Evolutionary conservation across 306 rosid genomes (phyloP).

Genomic region (Vachellia collinsii): DNA sequence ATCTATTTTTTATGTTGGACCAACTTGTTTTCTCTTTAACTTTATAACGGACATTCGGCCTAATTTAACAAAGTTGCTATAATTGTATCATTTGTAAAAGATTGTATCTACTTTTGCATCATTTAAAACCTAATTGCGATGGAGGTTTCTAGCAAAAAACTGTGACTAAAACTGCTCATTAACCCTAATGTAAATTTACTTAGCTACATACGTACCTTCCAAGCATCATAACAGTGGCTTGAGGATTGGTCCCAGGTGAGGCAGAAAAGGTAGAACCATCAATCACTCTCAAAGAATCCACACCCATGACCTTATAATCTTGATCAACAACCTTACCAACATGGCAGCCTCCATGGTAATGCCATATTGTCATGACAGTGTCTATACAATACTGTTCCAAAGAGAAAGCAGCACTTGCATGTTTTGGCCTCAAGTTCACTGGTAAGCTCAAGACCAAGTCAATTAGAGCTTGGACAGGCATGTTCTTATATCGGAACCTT

Average conservation of each 20-base stretch:
- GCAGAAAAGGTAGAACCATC: not conserved
- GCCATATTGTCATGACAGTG: not conserved
- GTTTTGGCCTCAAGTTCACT: not conserved
- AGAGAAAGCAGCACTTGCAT: not conserved
- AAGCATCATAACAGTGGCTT: constrained; percentile 10
- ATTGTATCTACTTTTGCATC: no score
- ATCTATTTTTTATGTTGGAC: no score
- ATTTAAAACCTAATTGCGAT: no score
- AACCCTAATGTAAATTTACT: no score
- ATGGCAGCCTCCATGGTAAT: not conserved
- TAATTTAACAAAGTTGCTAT: no score
- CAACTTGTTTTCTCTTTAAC: no score
- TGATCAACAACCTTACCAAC: not conserved
- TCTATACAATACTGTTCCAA: not conserved
- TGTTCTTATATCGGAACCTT: not conserved
- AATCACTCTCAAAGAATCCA: not conserved
- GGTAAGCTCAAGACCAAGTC: not conserved
- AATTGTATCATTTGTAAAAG: no score
- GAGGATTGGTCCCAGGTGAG: constrained; percentile 7
- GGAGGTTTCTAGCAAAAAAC: no score
- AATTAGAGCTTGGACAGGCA: not conserved
- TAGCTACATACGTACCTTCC: not conserved
- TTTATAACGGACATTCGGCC: no score
- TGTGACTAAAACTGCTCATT: no score
- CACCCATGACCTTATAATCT: not conserved